These are phyloP conservation scores for Aspergillus sp. DNA, from an alignment of 2,329 filamentous ascomycete genomes.

Conservation along the genomic window DNA sequence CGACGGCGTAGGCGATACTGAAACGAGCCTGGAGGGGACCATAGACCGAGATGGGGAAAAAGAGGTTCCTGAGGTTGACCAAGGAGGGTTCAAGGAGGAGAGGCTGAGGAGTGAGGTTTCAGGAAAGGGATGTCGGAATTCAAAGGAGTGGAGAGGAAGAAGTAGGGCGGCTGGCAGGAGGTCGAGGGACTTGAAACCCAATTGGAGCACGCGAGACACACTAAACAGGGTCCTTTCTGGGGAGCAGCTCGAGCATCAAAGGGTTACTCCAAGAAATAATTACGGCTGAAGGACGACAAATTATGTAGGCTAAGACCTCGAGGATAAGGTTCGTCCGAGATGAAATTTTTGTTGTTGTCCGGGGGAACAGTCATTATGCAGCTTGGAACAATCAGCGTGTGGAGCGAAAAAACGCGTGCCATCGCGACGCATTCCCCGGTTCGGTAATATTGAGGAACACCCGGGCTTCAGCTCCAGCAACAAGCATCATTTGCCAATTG, in stretches of 20 bases:
- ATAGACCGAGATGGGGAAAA: conserved; percentile 8
- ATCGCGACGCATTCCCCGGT: conserved; percentile 11
- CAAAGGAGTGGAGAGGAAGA: conserved; percentile 3
- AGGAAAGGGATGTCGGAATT: not conserved
- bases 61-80: not conserved
- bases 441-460: not conserved
- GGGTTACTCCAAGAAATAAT: not conserved
- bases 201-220: conserved; percentile 15
- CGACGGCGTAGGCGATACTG: conserved; percentile 16
- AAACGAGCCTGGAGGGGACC: conserved; percentile 15
- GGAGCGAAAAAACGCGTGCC: conserved; percentile 13
- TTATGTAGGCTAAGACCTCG: not conserved
- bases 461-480: not conserved
- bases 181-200: conserved; percentile 14
- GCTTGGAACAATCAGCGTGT: not conserved
- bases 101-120: not conserved
- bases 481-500: no score
- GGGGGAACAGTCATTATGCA: conserved; percentile 5
- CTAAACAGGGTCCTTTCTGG: conserved; percentile 2
- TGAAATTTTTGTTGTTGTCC: conserved; percentile 12
- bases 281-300: not conserved
- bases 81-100: not conserved
- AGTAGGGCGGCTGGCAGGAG: conserved; percentile 15
- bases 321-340: not conserved
- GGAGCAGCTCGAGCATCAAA: conserved; percentile 2